Base-by-base conservation (phyloP, 192 early-diverging fungal species). In the Podila epicladia region DNA sequence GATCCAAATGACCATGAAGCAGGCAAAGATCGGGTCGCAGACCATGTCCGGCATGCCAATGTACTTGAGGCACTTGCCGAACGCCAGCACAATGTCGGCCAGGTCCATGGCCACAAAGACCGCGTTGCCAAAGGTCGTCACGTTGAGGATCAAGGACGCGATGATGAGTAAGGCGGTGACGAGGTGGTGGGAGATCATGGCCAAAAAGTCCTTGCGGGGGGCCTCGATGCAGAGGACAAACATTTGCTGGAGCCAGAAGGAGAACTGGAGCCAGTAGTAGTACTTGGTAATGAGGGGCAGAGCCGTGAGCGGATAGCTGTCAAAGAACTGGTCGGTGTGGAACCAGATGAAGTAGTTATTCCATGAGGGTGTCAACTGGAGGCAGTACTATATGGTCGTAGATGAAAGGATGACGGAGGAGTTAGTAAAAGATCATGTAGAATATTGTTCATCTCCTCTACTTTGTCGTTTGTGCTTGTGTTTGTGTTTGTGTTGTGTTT, bases 41-140 rank as follows among this genome's bases (percentile, higher is more conserved):
- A 92, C 59, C 7, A 78, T 86, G 37, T 87, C 78, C 2, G 83
- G 89, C 67, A 88, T 84, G 53, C 83, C 85, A 60, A 92, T 67
- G 67, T 96, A 96, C 80, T 93, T 94, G 59, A 95, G 68, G 64
- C 93, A 88, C 82, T 96, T 96, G 72, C 94, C 94, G 5, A 90
- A 49, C 68, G 93, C 86, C 12, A 95, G 82, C 45, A 92, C 88
- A 67, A 96, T 90, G 75, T 96, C 95, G 7, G 92, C 87, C 41
- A 93, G 84, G 84, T 96, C 95, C 92, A 95, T 92, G 63, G 86
- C 86, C 29, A 89, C 90, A 62, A 96, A 84, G 19, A 94, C 88
- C 49, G 90, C 92, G 60, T 93, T 94, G 13, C 94, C 95, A 66
- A 95, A 87, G 19, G 92, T 90, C 9, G 90, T 92, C 48, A 87